Percentiles rank a stretch among this genome's conserved stretches.
These are phyloP conservation scores for Colletotrichum orbiculare DNA, from an alignment of 2,329 filamentous ascomycete species.

Conservation along the genomic window DNA sequence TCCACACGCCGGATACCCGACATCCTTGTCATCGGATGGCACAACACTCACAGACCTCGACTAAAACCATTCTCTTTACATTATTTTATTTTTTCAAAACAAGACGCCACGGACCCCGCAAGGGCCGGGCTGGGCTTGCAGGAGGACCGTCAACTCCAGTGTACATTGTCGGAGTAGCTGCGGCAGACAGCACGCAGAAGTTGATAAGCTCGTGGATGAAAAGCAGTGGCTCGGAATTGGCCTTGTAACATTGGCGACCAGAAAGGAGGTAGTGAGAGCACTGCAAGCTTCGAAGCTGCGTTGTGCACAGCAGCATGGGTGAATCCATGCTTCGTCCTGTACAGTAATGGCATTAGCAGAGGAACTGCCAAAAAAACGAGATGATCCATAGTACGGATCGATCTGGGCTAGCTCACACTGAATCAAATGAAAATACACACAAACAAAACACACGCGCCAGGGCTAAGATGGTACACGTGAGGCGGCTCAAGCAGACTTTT, in stretches of 20 bases:
- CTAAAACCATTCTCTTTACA: slow-evolving; percentile 33
- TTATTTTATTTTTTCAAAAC: slow-evolving; percentile 31
- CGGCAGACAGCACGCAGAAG: slow-evolving; percentile 20
- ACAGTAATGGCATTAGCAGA: slow-evolving; percentile 33
- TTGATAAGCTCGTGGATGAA: slow-evolving; percentile 34
- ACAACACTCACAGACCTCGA: slow-evolving; percentile 34
- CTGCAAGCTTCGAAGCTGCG: slow-evolving; percentile 36
- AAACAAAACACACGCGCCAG: slow-evolving; percentile 14
- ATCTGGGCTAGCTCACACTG: slow-evolving; percentile 36
- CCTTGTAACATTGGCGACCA: slow-evolving; percentile 34
- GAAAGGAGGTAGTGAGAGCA: slow-evolving; percentile 4
- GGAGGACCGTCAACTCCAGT: slow-evolving; percentile 33
- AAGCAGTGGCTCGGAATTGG: slow-evolving; percentile 33
- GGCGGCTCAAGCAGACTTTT: slow-evolving; percentile 9
- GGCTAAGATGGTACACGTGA: slow-evolving; percentile 14
- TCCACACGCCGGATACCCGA: slow-evolving; percentile 34
- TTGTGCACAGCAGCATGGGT: slow-evolving; percentile 30
- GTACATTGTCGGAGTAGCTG: slow-evolving; percentile 35
- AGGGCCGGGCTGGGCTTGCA: slow-evolving; percentile 15
- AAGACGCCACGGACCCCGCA: slow-evolving; percentile 28
- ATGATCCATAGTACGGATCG: slow-evolving; percentile 27
- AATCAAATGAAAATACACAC: slow-evolving; percentile 34
- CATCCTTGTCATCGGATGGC: slow-evolving; percentile 36
- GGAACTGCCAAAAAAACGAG: slow-evolving; percentile 27
- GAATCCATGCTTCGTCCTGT: slow-evolving; percentile 33